These are phyloP conservation scores for Sporothrix curviconia DNA, from an alignment of 2,329 filamentous ascomycete genomes.

Conservation along the genomic window DNA sequence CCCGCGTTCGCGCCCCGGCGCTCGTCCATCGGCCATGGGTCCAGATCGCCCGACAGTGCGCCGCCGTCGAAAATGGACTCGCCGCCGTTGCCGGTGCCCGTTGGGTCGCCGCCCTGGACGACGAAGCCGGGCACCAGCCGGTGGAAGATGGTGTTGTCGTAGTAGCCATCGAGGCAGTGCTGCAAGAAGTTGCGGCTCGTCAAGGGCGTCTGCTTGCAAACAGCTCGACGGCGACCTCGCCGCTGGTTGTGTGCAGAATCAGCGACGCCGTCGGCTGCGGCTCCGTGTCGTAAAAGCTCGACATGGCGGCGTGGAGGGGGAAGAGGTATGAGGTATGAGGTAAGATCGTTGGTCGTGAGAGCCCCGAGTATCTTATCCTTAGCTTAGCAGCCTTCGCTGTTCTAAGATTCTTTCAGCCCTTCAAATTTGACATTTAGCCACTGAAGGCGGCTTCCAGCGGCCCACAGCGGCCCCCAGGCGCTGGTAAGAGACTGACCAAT, in stretches of 20 bases:
- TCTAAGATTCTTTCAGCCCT: background rate
- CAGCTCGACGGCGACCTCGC: conserved; percentile 84
- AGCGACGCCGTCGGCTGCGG: conserved; percentile 90
- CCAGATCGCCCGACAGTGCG: conserved; percentile 63
- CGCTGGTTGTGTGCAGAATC: conserved; percentile 80
- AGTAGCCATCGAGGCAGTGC: conserved; percentile 90
- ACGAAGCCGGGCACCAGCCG: conserved; percentile 88
- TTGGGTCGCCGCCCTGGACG: conserved; percentile 89
- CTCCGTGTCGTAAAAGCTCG: conserved; percentile 86
- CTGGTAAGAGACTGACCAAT: background rate
- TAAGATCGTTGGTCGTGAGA: background rate
- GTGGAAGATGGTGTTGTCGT: conserved; percentile 89
- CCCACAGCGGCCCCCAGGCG: too few species aligned
- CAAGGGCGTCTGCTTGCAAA: conserved; percentile 93
- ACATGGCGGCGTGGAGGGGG: conserved; percentile 51
- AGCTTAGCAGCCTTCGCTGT: too few species aligned
- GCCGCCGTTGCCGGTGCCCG: conserved; percentile 83
- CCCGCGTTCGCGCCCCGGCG: conserved; percentile 56
- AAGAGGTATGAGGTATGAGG: background rate
- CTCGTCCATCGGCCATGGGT: conserved; percentile 65
- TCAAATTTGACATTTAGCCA: conserved; percentile 2
- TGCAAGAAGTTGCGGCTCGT: conserved; percentile 94
- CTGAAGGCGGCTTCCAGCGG: background rate
- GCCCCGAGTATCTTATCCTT: too few species aligned
- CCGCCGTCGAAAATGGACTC: conserved; percentile 88